Evolutionary conservation across 345 rosid genomes (phyloP).

Genomic region (Eucalyptus cloeziana): DNA sequence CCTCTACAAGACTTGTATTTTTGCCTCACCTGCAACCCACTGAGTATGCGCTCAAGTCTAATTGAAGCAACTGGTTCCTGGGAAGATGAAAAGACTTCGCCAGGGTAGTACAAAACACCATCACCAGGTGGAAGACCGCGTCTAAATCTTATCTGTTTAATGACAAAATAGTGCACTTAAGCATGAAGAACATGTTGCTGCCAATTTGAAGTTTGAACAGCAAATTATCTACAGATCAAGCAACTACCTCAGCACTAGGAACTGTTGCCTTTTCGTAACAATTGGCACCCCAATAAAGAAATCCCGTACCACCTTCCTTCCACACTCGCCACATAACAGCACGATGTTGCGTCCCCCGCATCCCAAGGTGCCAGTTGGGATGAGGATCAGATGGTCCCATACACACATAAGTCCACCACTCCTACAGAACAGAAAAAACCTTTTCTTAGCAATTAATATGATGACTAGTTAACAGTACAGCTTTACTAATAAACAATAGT

Average conservation of each 20-base stretch:
- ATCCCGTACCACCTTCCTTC: constrained; percentile 99
- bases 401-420: constrained; percentile 99
- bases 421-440: constrained; percentile 24
- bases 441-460: background rate
- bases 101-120: constrained; percentile 85
- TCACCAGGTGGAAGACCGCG: constrained; percentile 95
- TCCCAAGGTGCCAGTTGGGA: constrained; percentile 97
- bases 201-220: background rate
- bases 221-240: background rate
- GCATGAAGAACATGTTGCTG: background rate
- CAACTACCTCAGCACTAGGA: constrained; percentile 85
- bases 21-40: constrained; percentile 75
- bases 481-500: background rate
- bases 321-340: constrained; percentile 99
- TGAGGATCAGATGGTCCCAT: constrained; percentile 98
- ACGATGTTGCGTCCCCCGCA: constrained; percentile 97
- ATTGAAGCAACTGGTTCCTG: constrained; percentile 76
- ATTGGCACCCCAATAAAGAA: constrained; percentile 97
- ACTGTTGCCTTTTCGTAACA: constrained; percentile 88
- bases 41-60: constrained; percentile 83
- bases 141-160: constrained; percentile 66
- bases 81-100: constrained; percentile 88
- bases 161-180: background rate
- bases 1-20: background rate
- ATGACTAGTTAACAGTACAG: background rate